These are phyloP conservation scores for Tolypocladium tropicale DNA, from an alignment of 2,329 filamentous ascomycete genomes.

Conservation along the genomic window DNA sequence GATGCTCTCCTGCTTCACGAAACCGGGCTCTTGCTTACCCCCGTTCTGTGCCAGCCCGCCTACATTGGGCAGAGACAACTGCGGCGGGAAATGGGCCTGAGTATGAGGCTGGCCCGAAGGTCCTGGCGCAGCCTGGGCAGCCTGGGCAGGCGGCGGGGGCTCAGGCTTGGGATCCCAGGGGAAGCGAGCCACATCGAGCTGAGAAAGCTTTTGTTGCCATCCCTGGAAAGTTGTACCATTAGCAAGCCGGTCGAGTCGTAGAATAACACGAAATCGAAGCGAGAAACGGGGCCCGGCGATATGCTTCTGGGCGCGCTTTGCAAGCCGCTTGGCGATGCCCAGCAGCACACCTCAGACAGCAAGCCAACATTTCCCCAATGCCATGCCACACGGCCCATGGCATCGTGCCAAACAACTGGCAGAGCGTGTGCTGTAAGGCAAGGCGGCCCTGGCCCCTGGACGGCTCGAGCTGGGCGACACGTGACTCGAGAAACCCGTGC, in stretches of 20 bases:
- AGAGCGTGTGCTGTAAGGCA: neutral
- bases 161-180: conserved; percentile 90
- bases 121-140: conserved; percentile 15
- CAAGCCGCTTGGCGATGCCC: neutral
- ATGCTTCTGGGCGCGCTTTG: neutral
- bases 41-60: conserved; percentile 21
- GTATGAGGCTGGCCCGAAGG: conserved; percentile 13
- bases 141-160: conserved; percentile 28
- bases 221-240: conserved; percentile 46
- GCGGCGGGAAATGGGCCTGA: conserved; percentile 21
- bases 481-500: neutral
- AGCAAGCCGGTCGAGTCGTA: conserved; percentile 4
- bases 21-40: conserved; percentile 31
- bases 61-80: conserved; percentile 19
- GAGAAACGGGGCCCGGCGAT: too few species aligned
- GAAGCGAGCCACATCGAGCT: conserved; percentile 75
- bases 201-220: conserved; percentile 88
- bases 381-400: neutral
- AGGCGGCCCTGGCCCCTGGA: neutral
- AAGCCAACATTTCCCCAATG: too few species aligned
- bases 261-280: neutral
- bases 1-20: conserved; percentile 37
- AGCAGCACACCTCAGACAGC: neutral
- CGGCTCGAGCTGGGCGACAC: neutral
- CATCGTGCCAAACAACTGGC: neutral